A percentile compares a stretch with the other conserved stretches of the same genome.
Conservation (phyloP, 2,329 filamentous ascomycete species). For the Westerdykella sp. region DNA sequence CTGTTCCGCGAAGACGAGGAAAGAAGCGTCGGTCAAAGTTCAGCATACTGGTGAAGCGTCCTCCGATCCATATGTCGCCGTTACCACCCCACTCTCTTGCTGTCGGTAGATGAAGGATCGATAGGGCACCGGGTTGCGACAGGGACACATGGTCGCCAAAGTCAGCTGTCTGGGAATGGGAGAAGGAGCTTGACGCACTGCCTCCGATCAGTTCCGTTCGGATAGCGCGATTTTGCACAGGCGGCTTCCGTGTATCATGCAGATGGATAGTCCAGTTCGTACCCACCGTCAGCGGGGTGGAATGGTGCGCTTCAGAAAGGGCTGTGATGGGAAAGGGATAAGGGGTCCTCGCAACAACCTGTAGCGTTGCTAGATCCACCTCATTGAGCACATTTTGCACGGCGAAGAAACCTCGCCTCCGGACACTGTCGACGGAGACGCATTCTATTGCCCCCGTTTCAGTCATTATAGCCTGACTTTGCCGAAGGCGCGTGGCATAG, state of each 20-base stretch:
- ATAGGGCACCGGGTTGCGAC: constrained; percentile 73
- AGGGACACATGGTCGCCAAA: constrained; percentile 59
- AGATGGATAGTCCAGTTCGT: constrained; percentile 77
- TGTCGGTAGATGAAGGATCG: constrained; percentile 69
- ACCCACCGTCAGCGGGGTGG: constrained; percentile 72
- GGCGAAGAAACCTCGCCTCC: constrained; percentile 69
- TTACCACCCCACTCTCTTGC: constrained; percentile 54
- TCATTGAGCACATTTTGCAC: constrained; percentile 72
- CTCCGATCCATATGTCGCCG: constrained; percentile 79
- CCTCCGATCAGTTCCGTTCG: constrained; percentile 28
- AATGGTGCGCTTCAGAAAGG: constrained; percentile 62
- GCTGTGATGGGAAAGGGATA: constrained; percentile 82
- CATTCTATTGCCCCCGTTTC: constrained; percentile 70
- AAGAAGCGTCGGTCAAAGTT: constrained; percentile 87
- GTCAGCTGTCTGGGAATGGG: constrained; percentile 48
- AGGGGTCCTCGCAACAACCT: constrained; percentile 60
- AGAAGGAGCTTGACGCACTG: constrained; percentile 19
- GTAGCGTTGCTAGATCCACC: constrained; percentile 69
- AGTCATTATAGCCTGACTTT: constrained; percentile 55
- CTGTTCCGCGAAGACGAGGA: constrained; percentile 66
- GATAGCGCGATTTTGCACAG: constrained; percentile 9
- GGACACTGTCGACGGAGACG: constrained; percentile 67
- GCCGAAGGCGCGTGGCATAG: constrained; percentile 40
- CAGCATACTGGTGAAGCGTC: constrained; percentile 80
- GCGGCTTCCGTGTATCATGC: constrained; percentile 61